phyloP scores from a whole-genome alignment of 805 yeast species.

The Limtongia smithiae region DNA sequence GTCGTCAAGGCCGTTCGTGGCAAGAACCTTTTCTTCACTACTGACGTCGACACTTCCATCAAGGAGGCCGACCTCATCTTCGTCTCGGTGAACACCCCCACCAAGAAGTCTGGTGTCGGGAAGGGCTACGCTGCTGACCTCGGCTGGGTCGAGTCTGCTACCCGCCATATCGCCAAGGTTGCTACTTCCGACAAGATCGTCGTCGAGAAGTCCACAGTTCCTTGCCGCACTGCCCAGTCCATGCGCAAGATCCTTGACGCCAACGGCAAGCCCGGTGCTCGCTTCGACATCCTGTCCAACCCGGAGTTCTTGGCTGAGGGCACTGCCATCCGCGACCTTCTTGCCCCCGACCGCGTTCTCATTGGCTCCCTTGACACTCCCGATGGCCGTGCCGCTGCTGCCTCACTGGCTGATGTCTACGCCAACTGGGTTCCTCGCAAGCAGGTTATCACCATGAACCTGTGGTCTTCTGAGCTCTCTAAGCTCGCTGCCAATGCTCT shows the following conservation, averaged over 20 bases:
- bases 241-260: conserved; percentile 35
- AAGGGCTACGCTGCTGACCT: conserved; percentile 35
- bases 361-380: conserved; percentile 34
- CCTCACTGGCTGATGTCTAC: conserved; percentile 34
- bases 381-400: conserved; percentile 34
- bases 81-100: conserved; percentile 36
- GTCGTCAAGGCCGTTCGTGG: conserved; percentile 32
- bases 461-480: conserved; percentile 37
- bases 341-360: conserved; percentile 35
- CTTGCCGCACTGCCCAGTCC: conserved; percentile 35
- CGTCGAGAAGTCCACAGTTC: conserved; percentile 36
- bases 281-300: conserved; percentile 35
- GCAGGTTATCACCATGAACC: conserved; percentile 34
- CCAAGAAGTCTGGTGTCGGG: conserved; percentile 35
- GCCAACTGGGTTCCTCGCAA: conserved; percentile 34
- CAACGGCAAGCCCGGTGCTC: conserved; percentile 34
- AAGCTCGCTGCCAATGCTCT: conserved; percentile 36
- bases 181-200: conserved; percentile 34
- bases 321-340: conserved; percentile 33
- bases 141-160: conserved; percentile 35
- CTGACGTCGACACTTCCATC: conserved; percentile 34
- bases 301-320: conserved; percentile 37
- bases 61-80: conserved; percentile 35
- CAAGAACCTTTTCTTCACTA: conserved; percentile 35
- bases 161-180: conserved; percentile 35